These are phyloP conservation scores for Forsythia viridissima DNA, from an alignment of 257 asterid species.

Conservation along the genomic window DNA sequence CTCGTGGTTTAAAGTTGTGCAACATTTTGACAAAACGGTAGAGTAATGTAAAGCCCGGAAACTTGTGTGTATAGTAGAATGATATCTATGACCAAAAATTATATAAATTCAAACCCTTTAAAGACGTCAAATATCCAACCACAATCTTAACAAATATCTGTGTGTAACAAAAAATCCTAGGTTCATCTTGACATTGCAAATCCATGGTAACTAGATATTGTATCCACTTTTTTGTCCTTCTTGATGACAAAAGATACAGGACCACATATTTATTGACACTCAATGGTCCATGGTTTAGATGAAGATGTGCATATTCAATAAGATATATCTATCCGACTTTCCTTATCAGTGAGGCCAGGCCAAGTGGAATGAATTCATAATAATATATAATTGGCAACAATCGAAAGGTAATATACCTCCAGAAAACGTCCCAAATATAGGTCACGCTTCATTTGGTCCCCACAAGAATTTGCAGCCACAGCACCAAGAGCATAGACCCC, in stretches of 20 bases:
- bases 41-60: neutral
- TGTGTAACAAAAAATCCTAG: neutral
- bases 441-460: slow-evolving; percentile 50
- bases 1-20: neutral
- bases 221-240: neutral
- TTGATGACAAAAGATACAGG: neutral
- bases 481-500: slow-evolving; percentile 72
- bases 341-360: neutral
- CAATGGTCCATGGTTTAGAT: neutral
- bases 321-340: neutral
- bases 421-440: slow-evolving; percentile 49
- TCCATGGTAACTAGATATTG: neutral
- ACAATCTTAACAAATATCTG: neutral
- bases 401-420: slow-evolving; percentile 40
- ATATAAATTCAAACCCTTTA: neutral
- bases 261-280: neutral
- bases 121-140: neutral
- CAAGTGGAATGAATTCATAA: neutral
- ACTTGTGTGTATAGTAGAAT: neutral
- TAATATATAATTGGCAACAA: neutral
- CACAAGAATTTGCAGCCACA: slow-evolving; percentile 46
- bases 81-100: neutral
- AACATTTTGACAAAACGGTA: neutral
- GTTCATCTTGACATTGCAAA: neutral
- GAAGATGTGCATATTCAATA: neutral